A percentile compares a stretch with the other conserved stretches of the same genome.
phyloP scores from a whole-genome alignment of 164 flowering plant genomes.

The Pachysandra terminalis region DNA sequence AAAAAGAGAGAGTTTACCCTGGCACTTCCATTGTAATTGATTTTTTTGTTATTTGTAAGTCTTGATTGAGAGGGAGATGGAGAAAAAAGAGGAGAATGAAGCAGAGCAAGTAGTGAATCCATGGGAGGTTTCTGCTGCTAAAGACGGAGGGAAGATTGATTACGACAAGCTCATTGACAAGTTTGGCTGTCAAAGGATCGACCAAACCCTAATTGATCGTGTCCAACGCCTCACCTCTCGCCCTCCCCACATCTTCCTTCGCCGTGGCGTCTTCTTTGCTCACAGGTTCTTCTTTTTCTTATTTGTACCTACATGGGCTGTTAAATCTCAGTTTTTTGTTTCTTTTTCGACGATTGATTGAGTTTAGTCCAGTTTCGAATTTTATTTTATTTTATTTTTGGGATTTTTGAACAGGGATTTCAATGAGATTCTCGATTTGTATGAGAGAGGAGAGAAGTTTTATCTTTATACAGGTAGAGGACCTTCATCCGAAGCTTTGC shows the following conservation, averaged over 20 bases:
- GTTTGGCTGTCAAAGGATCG: slow-evolving; percentile 85
- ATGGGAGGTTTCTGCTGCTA: slow-evolving; percentile 78
- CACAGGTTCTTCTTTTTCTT: slow-evolving; percentile 44
- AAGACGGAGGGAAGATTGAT: slow-evolving; percentile 81
- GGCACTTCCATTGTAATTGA: too few relatives aligned
- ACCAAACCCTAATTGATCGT: slow-evolving; percentile 53
- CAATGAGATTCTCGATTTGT: slow-evolving; percentile 66
- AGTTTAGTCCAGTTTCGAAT: too few relatives aligned
- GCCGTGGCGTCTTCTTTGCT: slow-evolving; percentile 94
- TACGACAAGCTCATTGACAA: slow-evolving; percentile 93
- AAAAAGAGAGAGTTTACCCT: too few relatives aligned
- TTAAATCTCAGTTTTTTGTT: neutral
- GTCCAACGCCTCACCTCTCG: slow-evolving; percentile 78
- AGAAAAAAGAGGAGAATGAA: slow-evolving; percentile 18
- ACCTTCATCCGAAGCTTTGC: slow-evolving; percentile 90
- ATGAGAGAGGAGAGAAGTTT: slow-evolving; percentile 81
- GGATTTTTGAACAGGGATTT: slow-evolving; percentile 49
- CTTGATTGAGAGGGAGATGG: too few relatives aligned
- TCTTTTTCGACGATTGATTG: neutral
- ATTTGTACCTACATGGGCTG: neutral
- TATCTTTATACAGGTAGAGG: slow-evolving; percentile 91
- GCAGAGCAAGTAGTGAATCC: slow-evolving; percentile 81
- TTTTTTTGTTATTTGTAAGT: too few relatives aligned
- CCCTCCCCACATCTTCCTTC: slow-evolving; percentile 88
- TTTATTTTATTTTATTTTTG: neutral